Percentiles rank a stretch among this genome's conserved stretches.
Evolutionary conservation across 345 rosid species (phyloP).

Genomic region (Eucalyptus tenuipes): DNA sequence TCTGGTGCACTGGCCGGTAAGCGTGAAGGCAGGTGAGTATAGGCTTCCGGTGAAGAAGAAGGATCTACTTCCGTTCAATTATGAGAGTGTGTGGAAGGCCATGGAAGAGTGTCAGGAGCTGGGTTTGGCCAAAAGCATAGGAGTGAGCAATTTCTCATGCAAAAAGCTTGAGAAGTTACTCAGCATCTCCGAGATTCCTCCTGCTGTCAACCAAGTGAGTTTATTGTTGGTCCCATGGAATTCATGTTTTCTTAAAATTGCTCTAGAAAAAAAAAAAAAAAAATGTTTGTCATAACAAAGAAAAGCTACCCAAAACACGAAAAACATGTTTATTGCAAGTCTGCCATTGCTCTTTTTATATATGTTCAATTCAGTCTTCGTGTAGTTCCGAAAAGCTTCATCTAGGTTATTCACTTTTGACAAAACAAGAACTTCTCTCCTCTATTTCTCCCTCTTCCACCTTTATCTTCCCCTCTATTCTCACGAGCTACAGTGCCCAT

Average conservation of each 20-base stretch:
- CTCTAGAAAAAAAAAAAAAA: not conserved
- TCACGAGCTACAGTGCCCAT: not conserved
- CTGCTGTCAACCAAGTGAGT: slow-evolving; percentile 21
- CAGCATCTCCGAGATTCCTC: slow-evolving; percentile 12
- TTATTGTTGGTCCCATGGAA: not conserved
- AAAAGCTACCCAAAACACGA: not conserved
- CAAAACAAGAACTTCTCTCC: not conserved
- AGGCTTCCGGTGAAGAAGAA: not conserved
- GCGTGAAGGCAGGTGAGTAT: not conserved
- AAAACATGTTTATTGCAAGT: not conserved
- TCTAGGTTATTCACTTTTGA: not conserved
- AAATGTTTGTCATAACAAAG: not conserved
- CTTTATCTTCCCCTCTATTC: not conserved
- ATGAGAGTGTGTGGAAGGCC: slow-evolving; percentile 17
- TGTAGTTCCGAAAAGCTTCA: not conserved
- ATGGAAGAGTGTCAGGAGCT: slow-evolving; percentile 25
- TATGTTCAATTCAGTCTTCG: not conserved
- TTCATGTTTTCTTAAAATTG: not conserved
- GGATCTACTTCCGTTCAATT: slow-evolving; percentile 3
- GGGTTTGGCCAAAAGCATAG: slow-evolving; percentile 20
- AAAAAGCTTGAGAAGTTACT: slow-evolving; percentile 18
- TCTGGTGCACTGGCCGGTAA: slow-evolving; percentile 11
- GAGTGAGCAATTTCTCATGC: slow-evolving; percentile 23
- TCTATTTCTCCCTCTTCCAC: not conserved
- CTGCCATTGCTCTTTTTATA: not conserved